Base-by-base conservation (phyloP, 1,284 basidiomycete species). In the Schizophyllum commune region DNA sequence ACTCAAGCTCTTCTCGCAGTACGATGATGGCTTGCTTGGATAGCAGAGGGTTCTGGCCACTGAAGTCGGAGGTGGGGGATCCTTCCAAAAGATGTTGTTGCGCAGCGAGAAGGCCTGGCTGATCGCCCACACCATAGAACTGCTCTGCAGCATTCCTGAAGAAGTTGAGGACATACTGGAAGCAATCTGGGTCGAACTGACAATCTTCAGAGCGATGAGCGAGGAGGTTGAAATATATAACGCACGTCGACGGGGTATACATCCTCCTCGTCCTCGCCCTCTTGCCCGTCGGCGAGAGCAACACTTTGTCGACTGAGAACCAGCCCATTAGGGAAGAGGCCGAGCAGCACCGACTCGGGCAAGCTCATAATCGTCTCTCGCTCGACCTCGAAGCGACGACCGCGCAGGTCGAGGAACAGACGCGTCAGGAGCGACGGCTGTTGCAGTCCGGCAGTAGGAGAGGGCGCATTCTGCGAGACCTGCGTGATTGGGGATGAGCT, bases 1-100 rank as follows among this genome's bases (percentile, higher is more conserved):
- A 99, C 74, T 99, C 97, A 60, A 99, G 83, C 75, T 99, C 96
- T 74, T 99, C 96, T 47, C 96, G 85, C 57, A 99, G 84, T 32
- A 99, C 96, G 67, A 99, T 99, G 72, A 99, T 97, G 51, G 97
- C 95, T 74, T 99, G 97, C 77, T 98, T 98, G 59, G 89, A 86
- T 62, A 98, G 82, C 53, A 99, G 81, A 0, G 96, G 96, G 70
- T 97, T 97, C 71, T 94, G 91, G 4, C 84, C 74, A 21, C 81
- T 79, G 69, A 88, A 87, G 70, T 91, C 87, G 58, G 79, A 76
- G 13, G 80, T 77, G 17, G 82, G 81, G 0, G 84, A 81, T 58
- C 75, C 79, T 61, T 88, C 86, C 54, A 89, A 77, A 55, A 94
- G 80, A 68, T 88, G 83, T 69, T 94, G 88, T 74, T 96, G 93